Base-by-base conservation (phyloP, 148 eudicot genomes). In the Arbutus unedo region DNA sequence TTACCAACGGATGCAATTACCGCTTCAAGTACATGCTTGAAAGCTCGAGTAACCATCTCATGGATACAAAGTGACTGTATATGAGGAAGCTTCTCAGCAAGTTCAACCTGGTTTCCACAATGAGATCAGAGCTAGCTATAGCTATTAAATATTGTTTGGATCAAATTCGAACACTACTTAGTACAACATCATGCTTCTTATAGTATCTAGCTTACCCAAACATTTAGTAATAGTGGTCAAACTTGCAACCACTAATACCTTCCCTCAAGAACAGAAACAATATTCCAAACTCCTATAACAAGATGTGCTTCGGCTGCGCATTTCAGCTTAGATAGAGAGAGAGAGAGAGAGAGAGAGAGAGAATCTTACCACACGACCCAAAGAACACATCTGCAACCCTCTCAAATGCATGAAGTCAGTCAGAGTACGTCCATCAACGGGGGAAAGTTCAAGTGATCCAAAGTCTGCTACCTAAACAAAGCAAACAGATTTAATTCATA, bases 331-430 rank as follows among this genome's bases (percentile, higher is more conserved):
- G 44, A 19, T 56, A 14, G 82, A 5, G 76, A 0, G 51, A 0
- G 60, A 25, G 82, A 0, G 45, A 9, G 74, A 55, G 31, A 56
- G 38, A 8, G 78, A 78, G 62, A 77, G 66, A 80, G 13, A 43
- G 78, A 25, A 57, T 50, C 74, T 90, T 79, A 96, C 99, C 97
- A 96, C 97, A 67, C 90, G 93, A 86, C 98, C 99, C 89, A 96
- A 87, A 74, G 98, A 94, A 54, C 89, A 87, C 94, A 96, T 94
- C 88, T 90, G 90, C 82, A 96, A 85, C 87, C 99, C 99, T 86
- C 99, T 88, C 81, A 96, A 90, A 90, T 96, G 99, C 99, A 96
- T 96, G 90, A 96, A 96, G 76, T 96, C 99, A n/a, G 98, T 94
- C 57, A 96, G 90, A 16, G 97, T 93, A 70, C 99, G 97, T 49